Conservation (phyloP, 331 rosid genomes). For the Stylosanthes scabra region DNA sequence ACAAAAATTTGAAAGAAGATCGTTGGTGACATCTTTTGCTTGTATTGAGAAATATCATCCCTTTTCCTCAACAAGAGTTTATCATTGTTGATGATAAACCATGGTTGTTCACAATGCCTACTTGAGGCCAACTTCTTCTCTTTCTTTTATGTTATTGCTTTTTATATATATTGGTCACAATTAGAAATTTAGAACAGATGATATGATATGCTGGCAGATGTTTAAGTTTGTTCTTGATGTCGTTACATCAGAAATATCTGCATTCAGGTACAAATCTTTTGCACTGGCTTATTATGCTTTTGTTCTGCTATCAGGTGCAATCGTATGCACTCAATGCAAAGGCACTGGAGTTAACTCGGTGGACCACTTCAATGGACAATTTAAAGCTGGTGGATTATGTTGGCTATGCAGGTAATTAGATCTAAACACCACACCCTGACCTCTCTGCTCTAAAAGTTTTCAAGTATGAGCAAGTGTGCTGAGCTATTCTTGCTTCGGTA, state of each 20-base stretch:
- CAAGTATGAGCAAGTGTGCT: slow-evolving; percentile 20
- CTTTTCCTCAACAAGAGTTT: slow-evolving; percentile 7
- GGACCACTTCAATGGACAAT: slow-evolving; percentile 95
- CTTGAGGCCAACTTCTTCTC: slow-evolving; percentile 15
- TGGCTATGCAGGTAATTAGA: slow-evolving; percentile 94
- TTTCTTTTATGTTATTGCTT: not conserved
- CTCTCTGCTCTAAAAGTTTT: not conserved
- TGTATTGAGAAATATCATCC: not conserved
- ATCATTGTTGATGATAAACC: slow-evolving; percentile 1
- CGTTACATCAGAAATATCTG: slow-evolving; percentile 14
- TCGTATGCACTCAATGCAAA: slow-evolving; percentile 70
- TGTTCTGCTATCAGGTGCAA: slow-evolving; percentile 65
- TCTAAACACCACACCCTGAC: slow-evolving; percentile 19
- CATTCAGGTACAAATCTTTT: slow-evolving; percentile 25
- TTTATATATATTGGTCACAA: not conserved
- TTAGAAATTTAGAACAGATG: not conserved
- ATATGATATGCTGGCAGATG: slow-evolving; percentile 4
- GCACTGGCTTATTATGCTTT: slow-evolving; percentile 5
- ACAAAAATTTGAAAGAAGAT: not conserved
- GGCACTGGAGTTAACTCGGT: slow-evolving; percentile 85
- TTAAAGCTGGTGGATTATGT: slow-evolving; percentile 91
- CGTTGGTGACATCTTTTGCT: not conserved
- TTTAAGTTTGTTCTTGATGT: not conserved
- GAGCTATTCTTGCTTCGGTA: not conserved
- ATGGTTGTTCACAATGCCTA: slow-evolving; percentile 15